These are phyloP conservation scores for Neonectria neomacrospora DNA, from an alignment of 2,329 filamentous ascomycete species.

Conservation along the genomic window DNA sequence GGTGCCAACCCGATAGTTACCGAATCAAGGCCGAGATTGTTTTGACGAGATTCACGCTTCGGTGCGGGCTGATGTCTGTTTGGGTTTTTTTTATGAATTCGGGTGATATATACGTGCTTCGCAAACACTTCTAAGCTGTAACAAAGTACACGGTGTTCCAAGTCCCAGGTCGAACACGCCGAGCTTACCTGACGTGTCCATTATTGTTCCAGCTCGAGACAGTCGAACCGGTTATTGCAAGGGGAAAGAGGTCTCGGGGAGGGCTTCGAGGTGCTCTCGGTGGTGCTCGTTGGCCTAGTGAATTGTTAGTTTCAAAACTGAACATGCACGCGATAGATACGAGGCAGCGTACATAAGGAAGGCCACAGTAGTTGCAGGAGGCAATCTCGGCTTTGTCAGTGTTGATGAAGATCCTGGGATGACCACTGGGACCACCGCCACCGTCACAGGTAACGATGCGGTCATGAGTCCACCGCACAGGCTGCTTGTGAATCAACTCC, in stretches of 20 bases:
- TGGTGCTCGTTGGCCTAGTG: constrained; percentile 88
- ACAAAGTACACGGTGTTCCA: constrained; percentile 29
- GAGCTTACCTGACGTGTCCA: constrained; percentile 25
- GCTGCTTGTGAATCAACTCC: constrained; percentile 94
- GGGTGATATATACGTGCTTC: constrained; percentile 41
- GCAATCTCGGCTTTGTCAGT: constrained; percentile 95
- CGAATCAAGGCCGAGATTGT: neutral
- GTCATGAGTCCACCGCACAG: constrained; percentile 89
- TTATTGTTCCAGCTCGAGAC: constrained; percentile 27
- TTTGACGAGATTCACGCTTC: constrained; percentile 6
- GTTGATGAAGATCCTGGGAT: constrained; percentile 97
- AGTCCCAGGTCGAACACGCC: constrained; percentile 23
- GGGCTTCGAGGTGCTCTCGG: constrained; percentile 83
- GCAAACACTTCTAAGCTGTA: constrained; percentile 24
- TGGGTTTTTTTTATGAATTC: constrained; percentile 36
- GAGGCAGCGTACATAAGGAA: constrained; percentile 82
- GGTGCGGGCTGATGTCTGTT: constrained; percentile 18
- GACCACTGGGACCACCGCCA: constrained; percentile 88
- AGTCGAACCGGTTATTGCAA: constrained; percentile 61
- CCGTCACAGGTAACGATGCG: constrained; percentile 89
- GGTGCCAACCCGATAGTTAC: neutral
- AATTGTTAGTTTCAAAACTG: constrained; percentile 19
- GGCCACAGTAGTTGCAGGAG: constrained; percentile 90
- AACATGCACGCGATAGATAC: neutral
- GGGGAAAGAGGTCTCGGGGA: constrained; percentile 84